Base-by-base conservation (phyloP, 371 early-diverging fungal genomes). In the Lichtheimia hyalospora region DNA sequence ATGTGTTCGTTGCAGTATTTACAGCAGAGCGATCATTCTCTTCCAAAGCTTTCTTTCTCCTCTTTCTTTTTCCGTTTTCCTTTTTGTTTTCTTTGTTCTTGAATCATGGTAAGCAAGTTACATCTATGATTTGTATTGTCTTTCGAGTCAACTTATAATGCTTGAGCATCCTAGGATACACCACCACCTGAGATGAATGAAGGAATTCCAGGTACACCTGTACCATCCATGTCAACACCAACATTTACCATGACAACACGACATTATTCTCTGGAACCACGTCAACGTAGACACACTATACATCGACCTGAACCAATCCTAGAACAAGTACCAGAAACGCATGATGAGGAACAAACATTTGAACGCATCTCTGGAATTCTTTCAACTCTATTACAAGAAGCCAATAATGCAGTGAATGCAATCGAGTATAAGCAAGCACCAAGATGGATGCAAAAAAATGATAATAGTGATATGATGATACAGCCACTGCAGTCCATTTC, bases 291-390 rank as follows among this genome's bases (percentile, higher is more conserved):
- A 54, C 77, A 77, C 61, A 77, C 77, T 0, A 69, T 77, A 21
- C 69, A 69, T n/a, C 61, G 77, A 15, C 74, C 77, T 7, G 74
- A 71, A 42, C 68, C 72, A 25, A 72, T 70, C 3, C 62, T 74
- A 54, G 74, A 62, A 12, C 53, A 73, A 18, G 5, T 56, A 23
- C 73, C 77, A 5, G 63, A 63, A 27, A 21, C 44, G 27, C 41
- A 53, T 43, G 63, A 69, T 10, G 67, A 71, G 14, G 62, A 71
- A 49, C 58, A 69, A n/a, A 58, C 74, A n/a, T 68, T 79, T 43
- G 76, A 79, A 41, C 68, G 79, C 21, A 79, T 79, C 49, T 74
- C 76, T 14, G 73, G 60, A 39, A 79, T 75, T 1, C 42, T 79
- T 4, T 58, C 67, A 14, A 71, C 63, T 50, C 58, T 79, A 15